Conservation (phyloP, 1,284 basidiomycete genomes). For the Quambalaria eucalypti region DNA sequence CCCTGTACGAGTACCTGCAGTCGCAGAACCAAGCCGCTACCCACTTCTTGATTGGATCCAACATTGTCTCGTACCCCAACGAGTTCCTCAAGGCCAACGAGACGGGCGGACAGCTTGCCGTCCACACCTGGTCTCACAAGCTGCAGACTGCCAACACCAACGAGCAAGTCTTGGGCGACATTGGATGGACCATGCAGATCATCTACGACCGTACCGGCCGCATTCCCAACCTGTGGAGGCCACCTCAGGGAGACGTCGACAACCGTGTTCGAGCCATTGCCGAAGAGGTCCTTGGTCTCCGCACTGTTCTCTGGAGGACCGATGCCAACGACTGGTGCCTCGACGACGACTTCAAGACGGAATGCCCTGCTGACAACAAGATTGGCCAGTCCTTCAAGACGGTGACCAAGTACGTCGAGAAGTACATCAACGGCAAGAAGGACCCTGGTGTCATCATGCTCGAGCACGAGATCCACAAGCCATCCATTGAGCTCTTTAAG, state of each 20-base stretch:
- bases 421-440: slow-evolving; percentile 14
- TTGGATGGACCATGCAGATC: slow-evolving; percentile 73
- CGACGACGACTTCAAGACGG: slow-evolving; percentile 9
- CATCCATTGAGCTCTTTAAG: slow-evolving; percentile 63
- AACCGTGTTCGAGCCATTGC: slow-evolving; percentile 40
- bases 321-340: slow-evolving; percentile 15
- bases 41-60: slow-evolving; percentile 72
- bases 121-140: slow-evolving; percentile 45
- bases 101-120: slow-evolving; percentile 58
- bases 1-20: slow-evolving; percentile 56
- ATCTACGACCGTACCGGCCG: slow-evolving; percentile 67
- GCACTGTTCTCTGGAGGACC: slow-evolving; percentile 28
- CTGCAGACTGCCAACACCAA: slow-evolving; percentile 68
- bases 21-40: slow-evolving; percentile 58
- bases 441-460: slow-evolving; percentile 66
- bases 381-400: slow-evolving; percentile 17
- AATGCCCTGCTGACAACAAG: slow-evolving; percentile 15
- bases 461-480: slow-evolving; percentile 68
- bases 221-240: slow-evolving; percentile 34
- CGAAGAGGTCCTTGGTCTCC: slow-evolving; percentile 32
- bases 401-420: slow-evolving; percentile 7
- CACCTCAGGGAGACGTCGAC: slow-evolving; percentile 39
- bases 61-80: slow-evolving; percentile 57
- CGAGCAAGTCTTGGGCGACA: slow-evolving; percentile 61
- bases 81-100: slow-evolving; percentile 56